A percentile compares a stretch with the other conserved stretches of the same genome.
phyloP scores from a whole-genome alignment of 257 asterid genomes.

The Lithospermum erythrorhizon region DNA sequence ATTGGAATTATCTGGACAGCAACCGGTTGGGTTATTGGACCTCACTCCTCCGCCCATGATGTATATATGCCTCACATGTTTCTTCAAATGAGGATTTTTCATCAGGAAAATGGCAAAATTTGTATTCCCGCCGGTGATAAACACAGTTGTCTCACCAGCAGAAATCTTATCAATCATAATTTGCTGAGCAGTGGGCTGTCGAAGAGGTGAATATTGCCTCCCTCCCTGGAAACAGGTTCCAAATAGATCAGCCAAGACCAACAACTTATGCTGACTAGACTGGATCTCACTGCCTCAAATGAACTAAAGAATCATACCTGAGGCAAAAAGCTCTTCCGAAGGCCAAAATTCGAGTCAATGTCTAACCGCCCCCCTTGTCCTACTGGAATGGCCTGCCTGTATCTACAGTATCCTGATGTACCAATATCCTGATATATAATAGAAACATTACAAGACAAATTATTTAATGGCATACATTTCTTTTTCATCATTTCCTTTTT shows the following conservation, averaged over 20 bases:
- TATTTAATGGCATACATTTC: too few relatives aligned
- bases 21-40: constrained; percentile 59
- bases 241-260: constrained; percentile 1
- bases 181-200: constrained; percentile 72
- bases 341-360: constrained; percentile 59
- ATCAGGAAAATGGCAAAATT: constrained; percentile 59
- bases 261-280: background rate
- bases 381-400: constrained; percentile 71
- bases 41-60: constrained; percentile 84
- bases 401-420: constrained; percentile 79
- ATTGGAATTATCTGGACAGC: constrained; percentile 46
- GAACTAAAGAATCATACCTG: constrained; percentile 31
- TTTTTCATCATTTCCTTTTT: background rate
- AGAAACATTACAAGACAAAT: background rate
- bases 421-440: constrained; percentile 35
- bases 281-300: background rate
- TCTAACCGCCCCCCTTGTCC: constrained; percentile 67
- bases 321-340: constrained; percentile 67
- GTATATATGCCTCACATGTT: constrained; percentile 54
- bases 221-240: constrained; percentile 38
- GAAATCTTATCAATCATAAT: constrained; percentile 59
- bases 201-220: constrained; percentile 55
- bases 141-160: constrained; percentile 55
- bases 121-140: constrained; percentile 46
- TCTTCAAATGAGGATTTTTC: constrained; percentile 68